A percentile compares a stretch with the other conserved stretches of the same genome.
Evolutionary conservation across 1,284 basidiomycete species (phyloP).

Genomic region (Tetrapyrgos nigripes): DNA sequence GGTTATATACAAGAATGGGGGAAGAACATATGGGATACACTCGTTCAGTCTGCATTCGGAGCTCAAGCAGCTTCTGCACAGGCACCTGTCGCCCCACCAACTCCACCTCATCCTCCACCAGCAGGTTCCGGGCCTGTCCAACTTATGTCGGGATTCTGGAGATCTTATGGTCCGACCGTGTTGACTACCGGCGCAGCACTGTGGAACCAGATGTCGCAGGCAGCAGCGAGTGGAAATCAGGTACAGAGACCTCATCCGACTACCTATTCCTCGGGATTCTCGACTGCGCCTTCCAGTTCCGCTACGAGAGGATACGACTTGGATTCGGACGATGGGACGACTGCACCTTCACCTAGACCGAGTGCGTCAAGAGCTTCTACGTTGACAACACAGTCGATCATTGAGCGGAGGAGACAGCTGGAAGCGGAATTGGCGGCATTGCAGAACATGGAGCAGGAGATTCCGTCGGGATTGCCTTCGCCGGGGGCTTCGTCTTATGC

Average conservation of each 20-base stretch:
- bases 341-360: constrained; percentile 10
- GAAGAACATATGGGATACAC: constrained; percentile 65
- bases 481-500: constrained; percentile 1
- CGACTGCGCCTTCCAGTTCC: background rate
- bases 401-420: constrained; percentile 56
- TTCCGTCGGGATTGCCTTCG: constrained; percentile 21
- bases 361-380: constrained; percentile 10
- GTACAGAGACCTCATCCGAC: constrained; percentile 22
- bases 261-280: background rate
- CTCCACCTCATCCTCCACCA: constrained; percentile 50
- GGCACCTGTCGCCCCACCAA: constrained; percentile 41
- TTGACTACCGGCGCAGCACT: constrained; percentile 69
- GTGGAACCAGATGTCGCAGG: constrained; percentile 52
- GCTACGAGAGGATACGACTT: constrained; percentile 10
- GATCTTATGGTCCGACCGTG: constrained; percentile 75
- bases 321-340: constrained; percentile 6
- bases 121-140: constrained; percentile 64
- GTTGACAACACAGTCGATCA: constrained; percentile 37
- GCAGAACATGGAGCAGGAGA: constrained; percentile 21
- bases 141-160: constrained; percentile 70
- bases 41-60: constrained; percentile 48
- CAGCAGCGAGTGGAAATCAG: constrained; percentile 24
- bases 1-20: constrained; percentile 70
- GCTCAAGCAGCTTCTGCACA: constrained; percentile 35
- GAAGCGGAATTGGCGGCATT: constrained; percentile 65